Base-by-base conservation (phyloP, 108 stramenopile genomes). In the Skeletonema tropicum region DNA sequence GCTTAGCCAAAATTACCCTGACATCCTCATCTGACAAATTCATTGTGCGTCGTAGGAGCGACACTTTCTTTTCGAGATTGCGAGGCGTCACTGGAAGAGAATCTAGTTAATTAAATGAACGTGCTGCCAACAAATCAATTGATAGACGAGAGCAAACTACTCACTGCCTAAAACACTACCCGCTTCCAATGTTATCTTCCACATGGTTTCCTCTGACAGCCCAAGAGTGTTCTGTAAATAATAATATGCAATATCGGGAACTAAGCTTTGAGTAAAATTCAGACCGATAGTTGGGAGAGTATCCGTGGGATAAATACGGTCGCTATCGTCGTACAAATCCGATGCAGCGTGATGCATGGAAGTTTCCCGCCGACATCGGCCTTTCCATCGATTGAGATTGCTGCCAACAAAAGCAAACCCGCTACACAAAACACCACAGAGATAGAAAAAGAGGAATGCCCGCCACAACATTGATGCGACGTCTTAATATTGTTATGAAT, bases 121-220 rank as follows among this genome's bases (percentile, higher is more conserved):
- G 42, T 39, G 11, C 14, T 42, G 14, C 14, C 42, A 45, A 45
- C 42, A 45, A 45, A 45, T n/a, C 15, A 45, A 45, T 45, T 11
- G 10, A 39, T 12, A 12, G 38, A 39, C 12, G 42, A 45, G 15
- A 45, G 15, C 14, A 42, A 15, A 42, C 41, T 42, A 42, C 41
- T 42, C 41, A 42, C 41, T 75, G 23, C 91, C 90, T 26, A 94
- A 71, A 8, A 89, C 75, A 45, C 89, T 89, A 10, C 84, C 79
- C 0, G 87, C 85, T 49, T 91, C 77, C 26, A 84, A 74, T 7
- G 88, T 89, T 32, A 94, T 88, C 71, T 87, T 90, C 91, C 90
- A 91, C 90, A 94, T 91, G 68, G 71, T 72, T 45, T 91, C 94
- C 77, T 92, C 91, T n/a, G 76, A 74, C 8, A 94, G 71, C 3